phyloP scores from a whole-genome alignment of 2,329 filamentous ascomycete genomes.

The Claviceps arundinis region DNA sequence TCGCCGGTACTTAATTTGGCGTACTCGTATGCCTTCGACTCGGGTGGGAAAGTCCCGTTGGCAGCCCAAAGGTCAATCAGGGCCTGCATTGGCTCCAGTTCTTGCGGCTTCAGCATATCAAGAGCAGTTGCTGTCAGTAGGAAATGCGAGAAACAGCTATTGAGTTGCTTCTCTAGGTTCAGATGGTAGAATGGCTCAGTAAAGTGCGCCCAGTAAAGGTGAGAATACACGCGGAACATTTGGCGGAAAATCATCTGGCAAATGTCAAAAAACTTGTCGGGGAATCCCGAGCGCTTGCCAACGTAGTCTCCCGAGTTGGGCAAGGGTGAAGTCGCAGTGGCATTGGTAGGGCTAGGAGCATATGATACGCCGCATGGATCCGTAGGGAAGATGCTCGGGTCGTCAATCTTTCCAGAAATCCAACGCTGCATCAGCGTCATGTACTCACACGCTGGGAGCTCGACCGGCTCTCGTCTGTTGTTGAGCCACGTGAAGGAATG shows the following conservation, averaged over 20 bases:
- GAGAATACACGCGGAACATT: conserved; percentile 97
- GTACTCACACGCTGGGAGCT: conserved; percentile 85
- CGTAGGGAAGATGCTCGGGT: conserved; percentile 80
- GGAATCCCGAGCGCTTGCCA: conserved; percentile 86
- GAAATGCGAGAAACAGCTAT: conserved; percentile 81
- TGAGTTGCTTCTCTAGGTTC: conserved; percentile 67
- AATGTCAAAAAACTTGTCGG: conserved; percentile 74
- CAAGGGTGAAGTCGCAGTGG: conserved; percentile 46
- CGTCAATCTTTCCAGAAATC: conserved; percentile 92
- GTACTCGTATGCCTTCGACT: conserved; percentile 54
- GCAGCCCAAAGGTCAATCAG: conserved; percentile 84
- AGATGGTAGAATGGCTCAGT: conserved; percentile 72
- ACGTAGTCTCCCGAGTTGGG: conserved; percentile 60
- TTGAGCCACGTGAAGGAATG: conserved; percentile 97
- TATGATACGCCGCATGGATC: conserved; percentile 60
- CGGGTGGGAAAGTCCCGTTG: conserved; percentile 74
- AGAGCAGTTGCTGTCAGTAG: conserved; percentile 67
- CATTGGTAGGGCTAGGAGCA: conserved; percentile 46
- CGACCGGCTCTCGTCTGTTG: conserved; percentile 71
- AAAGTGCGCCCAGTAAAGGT: conserved; percentile 96
- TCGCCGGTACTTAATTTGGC: conserved; percentile 49
- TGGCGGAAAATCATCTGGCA: conserved; percentile 92
- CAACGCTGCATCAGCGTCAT: conserved; percentile 93
- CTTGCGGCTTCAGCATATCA: conserved; percentile 74
- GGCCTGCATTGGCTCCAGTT: conserved; percentile 91